Base-by-base conservation (phyloP, 768 basidiomycete species). In the Tephrocybe rancida region DNA sequence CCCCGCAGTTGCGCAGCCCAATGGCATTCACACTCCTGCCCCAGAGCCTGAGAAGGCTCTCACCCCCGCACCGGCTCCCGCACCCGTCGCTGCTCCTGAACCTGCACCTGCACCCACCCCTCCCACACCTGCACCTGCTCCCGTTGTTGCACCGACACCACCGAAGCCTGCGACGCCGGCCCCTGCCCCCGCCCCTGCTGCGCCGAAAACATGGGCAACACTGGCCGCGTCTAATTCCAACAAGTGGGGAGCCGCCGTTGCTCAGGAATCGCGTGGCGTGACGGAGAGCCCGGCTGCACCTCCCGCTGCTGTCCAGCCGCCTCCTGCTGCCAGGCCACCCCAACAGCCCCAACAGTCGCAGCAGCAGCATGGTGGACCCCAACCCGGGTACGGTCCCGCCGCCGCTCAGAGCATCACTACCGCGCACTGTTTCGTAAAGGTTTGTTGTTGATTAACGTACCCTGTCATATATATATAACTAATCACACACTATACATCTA, bases 371-470 rank as follows among this genome's bases (percentile, higher is more conserved):
- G 56, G 55, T 8, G 44, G 55, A 0, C 45, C 61, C 22, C 47
- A 56, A n/a, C 45, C 54, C 39, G 62, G 58, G 4, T 67, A 65
- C 18, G 68, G 65, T 58, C 80, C 86, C 7, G 70, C 72, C 8
- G 85, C 88, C 52, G 90, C 88, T 13, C 71, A 79, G 48, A 77
- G 70, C 55, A 74, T 95, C 49, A 79, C 80, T 21, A 91, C 85
- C 10, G 68, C 90, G 1, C 87, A 89, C 55, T 94, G 92, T 70
- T 99, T 98, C 72, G 87, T 98, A 77, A 98, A 97, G 85, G 90
- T 90, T 65, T 46, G 70, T 69, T 47, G 25, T 25, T 22, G 30
- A 34, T 39, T 30, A 6, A 13, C 5, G 42, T 35, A 5, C 29
- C 5, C 29, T 13, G 29, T 35, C 18, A 4, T 14, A 19, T 38